A percentile compares a stretch with the other conserved stretches of the same genome.
These are phyloP conservation scores for Hirsutella minnesotensis DNA, from an alignment of 2,329 filamentous ascomycete genomes.

Conservation along the genomic window DNA sequence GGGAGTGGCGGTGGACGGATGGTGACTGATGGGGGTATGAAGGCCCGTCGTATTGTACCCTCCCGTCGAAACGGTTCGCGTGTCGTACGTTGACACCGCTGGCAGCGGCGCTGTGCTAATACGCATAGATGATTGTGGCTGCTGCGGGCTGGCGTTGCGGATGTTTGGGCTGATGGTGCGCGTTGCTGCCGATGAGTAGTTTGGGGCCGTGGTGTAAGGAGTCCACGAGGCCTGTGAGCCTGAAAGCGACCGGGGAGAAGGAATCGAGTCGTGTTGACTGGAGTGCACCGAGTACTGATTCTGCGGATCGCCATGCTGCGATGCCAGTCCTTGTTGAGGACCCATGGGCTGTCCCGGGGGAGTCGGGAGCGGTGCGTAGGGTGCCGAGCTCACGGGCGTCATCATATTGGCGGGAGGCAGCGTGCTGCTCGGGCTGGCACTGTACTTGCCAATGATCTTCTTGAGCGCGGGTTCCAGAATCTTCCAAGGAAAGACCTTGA, in stretches of 20 bases:
- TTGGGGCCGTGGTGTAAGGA: constrained; percentile 25
- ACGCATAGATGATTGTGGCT: constrained; percentile 19
- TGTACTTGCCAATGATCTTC: constrained; percentile 98
- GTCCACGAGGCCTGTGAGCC: constrained; percentile 37
- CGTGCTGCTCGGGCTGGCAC: constrained; percentile 32
- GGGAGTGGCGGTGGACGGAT: constrained; percentile 23
- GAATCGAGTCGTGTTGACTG: constrained; percentile 35
- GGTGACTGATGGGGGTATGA: constrained; percentile 26
- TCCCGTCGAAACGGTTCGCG: constrained; percentile 15
- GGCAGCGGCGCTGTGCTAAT: constrained; percentile 26
- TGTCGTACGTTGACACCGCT: constrained; percentile 27
- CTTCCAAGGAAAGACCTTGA: constrained; percentile 98
- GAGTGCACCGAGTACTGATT: constrained; percentile 27
- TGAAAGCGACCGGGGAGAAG: constrained; percentile 40
- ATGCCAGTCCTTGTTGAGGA: constrained; percentile 15
- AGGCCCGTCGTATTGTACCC: constrained; percentile 28
- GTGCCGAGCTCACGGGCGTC: constrained; percentile 22
- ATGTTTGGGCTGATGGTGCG: constrained; percentile 31
- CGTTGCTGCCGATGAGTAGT: constrained; percentile 19
- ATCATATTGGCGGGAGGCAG: constrained; percentile 27
- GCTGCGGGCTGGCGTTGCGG: constrained; percentile 22
- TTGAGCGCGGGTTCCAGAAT: constrained; percentile 76
- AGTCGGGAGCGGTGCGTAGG: constrained; percentile 34
- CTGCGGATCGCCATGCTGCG: constrained; percentile 19
- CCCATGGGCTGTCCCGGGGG: constrained; percentile 26